These are phyloP conservation scores for Russula vinacea DNA, from an alignment of 768 basidiomycete species.

Conservation along the genomic window DNA sequence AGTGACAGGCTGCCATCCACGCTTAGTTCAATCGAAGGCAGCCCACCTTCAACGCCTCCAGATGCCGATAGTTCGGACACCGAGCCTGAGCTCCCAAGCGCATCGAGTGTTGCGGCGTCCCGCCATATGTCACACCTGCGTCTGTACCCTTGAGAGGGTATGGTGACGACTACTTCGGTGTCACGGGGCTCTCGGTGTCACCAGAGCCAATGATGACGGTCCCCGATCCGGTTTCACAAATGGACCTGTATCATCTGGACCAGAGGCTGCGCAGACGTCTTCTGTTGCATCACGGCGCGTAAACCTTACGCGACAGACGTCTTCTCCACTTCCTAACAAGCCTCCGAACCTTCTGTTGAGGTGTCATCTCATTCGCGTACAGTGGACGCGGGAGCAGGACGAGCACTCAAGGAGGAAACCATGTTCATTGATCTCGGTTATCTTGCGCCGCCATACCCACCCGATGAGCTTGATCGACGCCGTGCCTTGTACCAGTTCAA, in stretches of 20 bases:
- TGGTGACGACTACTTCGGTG: conserved; percentile 37
- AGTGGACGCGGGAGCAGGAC: conserved; percentile 40
- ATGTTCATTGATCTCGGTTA: conserved; percentile 64
- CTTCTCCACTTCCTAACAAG: conserved; percentile 55
- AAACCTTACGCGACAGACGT: conserved; percentile 58
- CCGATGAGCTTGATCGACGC: conserved; percentile 77
- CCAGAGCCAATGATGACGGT: neutral
- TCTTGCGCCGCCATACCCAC: conserved; percentile 77
- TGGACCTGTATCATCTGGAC: conserved; percentile 30
- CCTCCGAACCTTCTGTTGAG: neutral
- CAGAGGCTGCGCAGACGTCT: conserved; percentile 40
- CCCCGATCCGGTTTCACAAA: conserved; percentile 28
- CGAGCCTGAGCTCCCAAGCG: conserved; percentile 10
- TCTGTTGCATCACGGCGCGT: conserved; percentile 52
- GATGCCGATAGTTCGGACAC: conserved; percentile 1
- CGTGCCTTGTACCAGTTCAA: conserved; percentile 91
- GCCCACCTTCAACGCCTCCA: conserved; percentile 31
- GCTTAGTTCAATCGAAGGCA: conserved; percentile 36
- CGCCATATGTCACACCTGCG: conserved; percentile 34
- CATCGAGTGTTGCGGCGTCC: conserved; percentile 28
- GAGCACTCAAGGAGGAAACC: conserved; percentile 63
- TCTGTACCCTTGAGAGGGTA: conserved; percentile 30
- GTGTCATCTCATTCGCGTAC: conserved; percentile 32
- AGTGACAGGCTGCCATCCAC: conserved; percentile 20
- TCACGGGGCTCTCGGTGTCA: conserved; percentile 5